phyloP scores from a whole-genome alignment of 371 early-diverging fungal genomes.

The Saksenaea vasiformis region DNA sequence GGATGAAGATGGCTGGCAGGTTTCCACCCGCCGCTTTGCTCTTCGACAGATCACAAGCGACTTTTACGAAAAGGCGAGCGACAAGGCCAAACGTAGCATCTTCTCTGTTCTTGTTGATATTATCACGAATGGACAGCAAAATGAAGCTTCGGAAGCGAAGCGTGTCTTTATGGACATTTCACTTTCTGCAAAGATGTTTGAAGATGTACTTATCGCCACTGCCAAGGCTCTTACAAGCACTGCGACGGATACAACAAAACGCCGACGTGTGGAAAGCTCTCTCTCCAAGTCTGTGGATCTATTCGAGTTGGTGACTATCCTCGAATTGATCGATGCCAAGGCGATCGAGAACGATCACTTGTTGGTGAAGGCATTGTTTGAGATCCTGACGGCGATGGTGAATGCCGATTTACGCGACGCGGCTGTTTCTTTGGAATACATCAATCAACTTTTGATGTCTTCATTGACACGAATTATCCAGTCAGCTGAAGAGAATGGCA shows the following conservation, averaged over 20 bases:
- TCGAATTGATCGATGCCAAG: conserved; percentile 74
- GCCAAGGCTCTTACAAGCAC: conserved; percentile 27
- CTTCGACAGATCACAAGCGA: conserved; percentile 59
- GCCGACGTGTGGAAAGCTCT: conserved; percentile 28
- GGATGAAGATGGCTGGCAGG: conserved; percentile 56
- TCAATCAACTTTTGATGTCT: conserved; percentile 84
- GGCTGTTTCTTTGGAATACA: conserved; percentile 80
- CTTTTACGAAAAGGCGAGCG: conserved; percentile 53
- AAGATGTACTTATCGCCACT: conserved; percentile 19
- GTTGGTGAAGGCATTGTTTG: conserved; percentile 73
- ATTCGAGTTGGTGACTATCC: conserved; percentile 61
- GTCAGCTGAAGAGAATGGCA: conserved; percentile 47
- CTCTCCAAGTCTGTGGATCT: conserved; percentile 35
- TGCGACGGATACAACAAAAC: conserved; percentile 25
- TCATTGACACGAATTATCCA: conserved; percentile 71
- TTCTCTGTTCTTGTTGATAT: conserved; percentile 67
- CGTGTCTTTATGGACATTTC: conserved; percentile 54
- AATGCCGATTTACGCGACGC: conserved; percentile 56
- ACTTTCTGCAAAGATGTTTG: conserved; percentile 53
- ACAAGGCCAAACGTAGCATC: conserved; percentile 51
- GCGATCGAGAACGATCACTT: conserved; percentile 43
- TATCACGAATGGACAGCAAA: conserved; percentile 63
- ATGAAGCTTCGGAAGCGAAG: conserved; percentile 63
- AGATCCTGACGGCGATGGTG: conserved; percentile 71
- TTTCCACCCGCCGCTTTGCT: conserved; percentile 59